Conservation (phyloP, 2,329 filamentous ascomycete genomes). For the Coniochaeta sp. region DNA sequence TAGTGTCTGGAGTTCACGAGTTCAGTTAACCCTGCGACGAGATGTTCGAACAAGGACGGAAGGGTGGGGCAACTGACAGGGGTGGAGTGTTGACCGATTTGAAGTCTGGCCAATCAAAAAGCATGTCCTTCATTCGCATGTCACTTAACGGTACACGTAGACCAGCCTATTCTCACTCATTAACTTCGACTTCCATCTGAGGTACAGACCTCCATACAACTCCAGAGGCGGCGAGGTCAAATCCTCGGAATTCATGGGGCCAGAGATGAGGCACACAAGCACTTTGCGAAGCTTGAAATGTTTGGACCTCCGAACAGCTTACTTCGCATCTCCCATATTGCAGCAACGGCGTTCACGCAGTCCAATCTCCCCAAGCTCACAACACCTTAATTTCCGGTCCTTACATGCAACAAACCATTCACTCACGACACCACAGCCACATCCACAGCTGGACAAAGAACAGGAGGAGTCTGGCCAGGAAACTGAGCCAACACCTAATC, state of each 20-base stretch:
- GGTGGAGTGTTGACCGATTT: background rate
- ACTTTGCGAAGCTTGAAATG: background rate
- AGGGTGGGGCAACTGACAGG: background rate
- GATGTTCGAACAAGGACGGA: background rate
- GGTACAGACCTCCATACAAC: too few relatives aligned
- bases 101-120: background rate
- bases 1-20: background rate
- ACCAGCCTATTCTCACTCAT: too few relatives aligned
- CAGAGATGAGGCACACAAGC: background rate
- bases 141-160: too few relatives aligned
- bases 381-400: background rate
- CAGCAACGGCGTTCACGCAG: background rate
- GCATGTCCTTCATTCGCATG: too few relatives aligned
- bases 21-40: background rate
- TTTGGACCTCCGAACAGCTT: background rate
- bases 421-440: background rate
- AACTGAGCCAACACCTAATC: background rate
- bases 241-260: background rate
- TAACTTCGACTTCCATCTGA: too few relatives aligned
- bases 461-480: conserved; percentile 1
- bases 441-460: background rate
- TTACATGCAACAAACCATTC: conserved; percentile 1
- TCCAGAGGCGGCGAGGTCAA: too few relatives aligned
- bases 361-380: background rate
- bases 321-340: background rate